Evolutionary conservation across 257 asterid genomes (phyloP).

Genomic region (Leptodermis oblonga): DNA sequence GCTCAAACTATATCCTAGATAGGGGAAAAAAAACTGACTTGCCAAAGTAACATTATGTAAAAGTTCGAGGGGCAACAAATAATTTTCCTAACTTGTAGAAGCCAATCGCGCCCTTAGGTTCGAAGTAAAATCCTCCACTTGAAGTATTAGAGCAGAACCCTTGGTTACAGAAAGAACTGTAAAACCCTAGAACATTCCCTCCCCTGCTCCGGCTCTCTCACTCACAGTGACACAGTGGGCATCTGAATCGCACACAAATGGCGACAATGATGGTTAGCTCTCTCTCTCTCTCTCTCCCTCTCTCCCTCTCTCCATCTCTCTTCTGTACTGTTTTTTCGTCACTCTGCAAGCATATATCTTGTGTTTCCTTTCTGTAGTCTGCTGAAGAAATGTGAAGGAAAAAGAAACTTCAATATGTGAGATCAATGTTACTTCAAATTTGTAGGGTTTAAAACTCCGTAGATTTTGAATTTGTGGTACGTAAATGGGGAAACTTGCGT

Average conservation of each 20-base stretch:
- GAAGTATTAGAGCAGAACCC: background rate
- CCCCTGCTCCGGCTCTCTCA: background rate
- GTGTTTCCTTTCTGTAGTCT: background rate
- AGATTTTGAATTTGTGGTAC: background rate
- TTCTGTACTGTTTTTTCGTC: too few species aligned
- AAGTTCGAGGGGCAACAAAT: background rate
- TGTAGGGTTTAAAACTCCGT: background rate
- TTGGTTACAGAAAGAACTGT: background rate
- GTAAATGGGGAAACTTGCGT: background rate
- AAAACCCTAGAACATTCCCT: conserved; percentile 20
- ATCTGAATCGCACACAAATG: conserved; percentile 14
- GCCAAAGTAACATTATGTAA: background rate
- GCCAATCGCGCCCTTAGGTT: background rate
- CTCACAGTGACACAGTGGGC: background rate
- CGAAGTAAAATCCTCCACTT: too few species aligned
- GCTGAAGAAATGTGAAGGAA: background rate
- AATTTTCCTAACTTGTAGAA: background rate
- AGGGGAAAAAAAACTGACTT: too few species aligned
- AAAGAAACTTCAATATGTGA: background rate
- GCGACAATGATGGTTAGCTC: conserved; percentile 29
- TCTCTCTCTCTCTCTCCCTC: background rate
- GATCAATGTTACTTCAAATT: background rate
- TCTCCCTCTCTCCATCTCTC: too few species aligned
- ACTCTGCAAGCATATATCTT: background rate
- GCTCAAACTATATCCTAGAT: too few species aligned